These are phyloP conservation scores for Chrysophaeum taylorii DNA, from an alignment of 352 stramenopile species.

Conservation along the genomic window DNA sequence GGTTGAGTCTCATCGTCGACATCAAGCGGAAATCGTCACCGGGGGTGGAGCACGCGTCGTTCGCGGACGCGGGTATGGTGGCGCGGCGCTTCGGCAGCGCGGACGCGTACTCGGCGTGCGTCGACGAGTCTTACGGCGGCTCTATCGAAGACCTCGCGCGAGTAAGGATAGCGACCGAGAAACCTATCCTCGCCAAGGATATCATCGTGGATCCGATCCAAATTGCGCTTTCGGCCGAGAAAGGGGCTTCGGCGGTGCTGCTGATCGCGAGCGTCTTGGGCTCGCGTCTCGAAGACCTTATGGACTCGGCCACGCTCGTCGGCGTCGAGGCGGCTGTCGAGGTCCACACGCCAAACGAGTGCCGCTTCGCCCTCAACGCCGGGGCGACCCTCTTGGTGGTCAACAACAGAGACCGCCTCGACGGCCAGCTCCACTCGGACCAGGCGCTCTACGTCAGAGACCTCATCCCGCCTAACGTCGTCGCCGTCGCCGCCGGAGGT, in stretches of 20 bases:
- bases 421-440: conserved; percentile 35
- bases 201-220: conserved; percentile 13
- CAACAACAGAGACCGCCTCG: conserved; percentile 50
- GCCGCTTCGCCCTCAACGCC: conserved; percentile 41
- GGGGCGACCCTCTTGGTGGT: conserved; percentile 51
- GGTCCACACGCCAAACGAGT: conserved; percentile 54
- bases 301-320: conserved; percentile 52
- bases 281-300: conserved; percentile 45
- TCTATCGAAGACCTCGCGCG: too few species aligned
- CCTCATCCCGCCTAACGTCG: conserved; percentile 50
- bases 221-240: conserved; percentile 51
- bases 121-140: too few species aligned
- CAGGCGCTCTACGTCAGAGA: conserved; percentile 48
- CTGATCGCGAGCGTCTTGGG: conserved; percentile 49
- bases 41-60: too few species aligned
- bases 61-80: too few species aligned
- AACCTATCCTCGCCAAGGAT: conserved; percentile 2
- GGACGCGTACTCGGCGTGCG: too few species aligned
- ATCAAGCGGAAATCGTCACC: too few species aligned
- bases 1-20: too few species aligned
- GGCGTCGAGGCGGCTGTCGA: conserved; percentile 56
- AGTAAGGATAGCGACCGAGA: too few species aligned
- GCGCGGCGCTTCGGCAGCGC: too few species aligned
- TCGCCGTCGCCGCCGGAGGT: conserved; percentile 45
- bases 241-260: conserved; percentile 49